phyloP scores from a whole-genome alignment of 352 stramenopile genomes.

The Phytophthora pini region DNA sequence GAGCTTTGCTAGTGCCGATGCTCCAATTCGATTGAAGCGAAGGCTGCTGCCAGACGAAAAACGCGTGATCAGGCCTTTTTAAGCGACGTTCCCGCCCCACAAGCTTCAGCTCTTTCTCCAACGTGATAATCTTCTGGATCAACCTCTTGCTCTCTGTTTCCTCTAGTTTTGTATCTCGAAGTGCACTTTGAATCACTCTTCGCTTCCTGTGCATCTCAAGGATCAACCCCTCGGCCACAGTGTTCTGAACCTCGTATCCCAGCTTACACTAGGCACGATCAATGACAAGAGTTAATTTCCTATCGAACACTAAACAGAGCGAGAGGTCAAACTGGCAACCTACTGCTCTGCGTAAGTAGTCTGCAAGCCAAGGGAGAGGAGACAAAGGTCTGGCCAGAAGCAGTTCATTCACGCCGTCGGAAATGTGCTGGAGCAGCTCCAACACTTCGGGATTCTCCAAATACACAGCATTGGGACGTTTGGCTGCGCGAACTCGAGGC shows the following conservation, averaged over 20 bases:
- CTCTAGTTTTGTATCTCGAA: conserved; percentile 57
- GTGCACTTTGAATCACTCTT: conserved; percentile 60
- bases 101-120: conserved; percentile 50
- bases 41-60: conserved; percentile 41
- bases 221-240: conserved; percentile 49
- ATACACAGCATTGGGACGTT: conserved; percentile 50
- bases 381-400: conserved; percentile 54
- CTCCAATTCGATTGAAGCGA: conserved; percentile 60
- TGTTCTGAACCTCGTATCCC: conserved; percentile 50
- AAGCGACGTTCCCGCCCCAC: conserved; percentile 45
- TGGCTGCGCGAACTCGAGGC: conserved; percentile 29
- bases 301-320: background rate
- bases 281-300: background rate
- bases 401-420: conserved; percentile 50
- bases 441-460: conserved; percentile 40
- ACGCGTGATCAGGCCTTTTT: conserved; percentile 40
- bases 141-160: conserved; percentile 57
- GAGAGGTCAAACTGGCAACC: background rate
- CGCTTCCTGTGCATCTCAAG: conserved; percentile 80
- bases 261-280: conserved; percentile 57
- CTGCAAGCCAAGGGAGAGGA: conserved; percentile 61
- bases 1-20: conserved; percentile 37
- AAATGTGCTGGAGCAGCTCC: conserved; percentile 60
- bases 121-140: conserved; percentile 42
- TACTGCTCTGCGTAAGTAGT: conserved; percentile 67